phyloP scores from a whole-genome alignment of 495 filamentous ascomycete genomes.

The Aspergillus steynii region DNA sequence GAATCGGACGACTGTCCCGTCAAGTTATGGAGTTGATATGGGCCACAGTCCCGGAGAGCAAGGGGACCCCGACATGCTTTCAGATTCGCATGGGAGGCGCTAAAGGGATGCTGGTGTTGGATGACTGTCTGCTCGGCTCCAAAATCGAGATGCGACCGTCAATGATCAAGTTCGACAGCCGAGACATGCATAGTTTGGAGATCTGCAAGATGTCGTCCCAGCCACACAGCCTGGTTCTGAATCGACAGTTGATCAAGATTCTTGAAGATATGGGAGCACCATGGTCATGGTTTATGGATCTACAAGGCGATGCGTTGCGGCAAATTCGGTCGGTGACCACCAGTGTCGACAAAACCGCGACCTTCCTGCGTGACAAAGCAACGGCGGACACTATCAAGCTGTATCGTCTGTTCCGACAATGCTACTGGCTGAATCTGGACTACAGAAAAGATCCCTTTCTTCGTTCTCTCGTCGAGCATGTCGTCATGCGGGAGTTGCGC shows the following conservation, averaged over 20 bases:
- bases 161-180: constrained; percentile 78
- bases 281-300: constrained; percentile 54
- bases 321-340: constrained; percentile 56
- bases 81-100: constrained; percentile 66
- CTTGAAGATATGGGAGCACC: constrained; percentile 69
- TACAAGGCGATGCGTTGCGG: constrained; percentile 58
- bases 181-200: constrained; percentile 57
- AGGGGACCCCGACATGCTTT: constrained; percentile 47
- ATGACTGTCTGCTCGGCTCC: constrained; percentile 54
- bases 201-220: constrained; percentile 69
- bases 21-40: constrained; percentile 47
- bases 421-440: constrained; percentile 53
- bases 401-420: constrained; percentile 56
- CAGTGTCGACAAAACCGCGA: constrained; percentile 56
- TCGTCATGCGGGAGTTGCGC: constrained; percentile 63
- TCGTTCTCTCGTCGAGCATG: constrained; percentile 60
- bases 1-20: constrained; percentile 69
- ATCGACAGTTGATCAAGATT: constrained; percentile 79
- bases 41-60: constrained; percentile 21
- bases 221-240: constrained; percentile 68
- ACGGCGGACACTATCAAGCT: constrained; percentile 56
- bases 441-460: constrained; percentile 69
- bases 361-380: constrained; percentile 58
- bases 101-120: constrained; percentile 74
- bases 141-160: constrained; percentile 61